A percentile compares a stretch with the other conserved stretches of the same genome.
Conservation (phyloP, 345 rosid species). For the Syzygium oleosum region DNA sequence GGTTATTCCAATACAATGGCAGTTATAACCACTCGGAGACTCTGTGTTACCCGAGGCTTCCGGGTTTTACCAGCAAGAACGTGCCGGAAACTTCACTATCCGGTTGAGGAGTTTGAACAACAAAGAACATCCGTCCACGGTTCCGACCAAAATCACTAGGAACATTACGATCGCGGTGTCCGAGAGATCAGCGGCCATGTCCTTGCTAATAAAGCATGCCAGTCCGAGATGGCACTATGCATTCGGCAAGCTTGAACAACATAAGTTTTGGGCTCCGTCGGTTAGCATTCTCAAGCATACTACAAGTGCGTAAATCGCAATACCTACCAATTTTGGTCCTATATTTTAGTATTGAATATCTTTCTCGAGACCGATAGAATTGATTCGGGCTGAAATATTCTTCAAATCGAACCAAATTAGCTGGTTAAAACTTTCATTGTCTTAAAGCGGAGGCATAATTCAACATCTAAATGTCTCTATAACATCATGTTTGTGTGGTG, state of each 20-base stretch:
- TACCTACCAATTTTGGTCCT: not conserved
- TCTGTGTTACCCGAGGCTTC: not conserved
- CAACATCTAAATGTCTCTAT: not conserved
- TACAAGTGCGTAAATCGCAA: not conserved
- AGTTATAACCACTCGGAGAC: not conserved
- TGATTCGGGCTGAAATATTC: not conserved
- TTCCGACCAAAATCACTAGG: not conserved
- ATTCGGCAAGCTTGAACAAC: not conserved
- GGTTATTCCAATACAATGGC: not conserved
- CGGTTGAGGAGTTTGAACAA: not conserved
- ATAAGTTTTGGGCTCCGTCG: not conserved
- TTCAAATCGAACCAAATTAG: not conserved
- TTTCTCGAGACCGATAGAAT: not conserved
- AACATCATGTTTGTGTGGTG: not conserved
- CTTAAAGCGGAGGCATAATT: not conserved
- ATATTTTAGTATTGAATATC: not conserved
- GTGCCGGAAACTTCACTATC: not conserved
- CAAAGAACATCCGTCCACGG: not conserved
- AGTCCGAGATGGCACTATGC: accelerated
- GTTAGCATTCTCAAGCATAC: not conserved
- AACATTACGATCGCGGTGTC: not conserved
- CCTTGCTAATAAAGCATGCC: not conserved
- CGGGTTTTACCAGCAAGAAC: not conserved
- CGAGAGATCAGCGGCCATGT: not conserved
- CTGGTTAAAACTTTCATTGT: not conserved